Base-by-base conservation (phyloP, 192 early-diverging fungal genomes). In the Mortierella alpina region DNA sequence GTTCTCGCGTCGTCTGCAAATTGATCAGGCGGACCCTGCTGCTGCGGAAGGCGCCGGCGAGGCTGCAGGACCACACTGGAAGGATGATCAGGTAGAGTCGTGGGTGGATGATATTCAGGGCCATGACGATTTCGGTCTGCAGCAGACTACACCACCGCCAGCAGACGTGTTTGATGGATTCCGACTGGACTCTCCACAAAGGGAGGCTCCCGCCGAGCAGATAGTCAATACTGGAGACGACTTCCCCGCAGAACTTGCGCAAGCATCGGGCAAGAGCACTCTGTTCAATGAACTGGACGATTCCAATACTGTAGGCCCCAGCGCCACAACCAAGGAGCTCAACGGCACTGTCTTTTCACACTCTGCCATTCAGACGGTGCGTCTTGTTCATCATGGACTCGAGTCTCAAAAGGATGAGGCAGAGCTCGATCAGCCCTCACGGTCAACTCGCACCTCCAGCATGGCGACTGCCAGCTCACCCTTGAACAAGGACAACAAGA, bases 321-420 rank as follows among this genome's bases (percentile, higher is more conserved):
- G 44, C 22, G 15, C 62, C 1, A 61, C 57, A 12, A 76, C 70
- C 15, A 68, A 79, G 57, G 58, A 73, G 67, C 59, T 82, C 41
- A 64, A 70, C 20, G 78, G 66, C 46, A 76, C 84, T 22, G 76
- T 84, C 18, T 88, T 88, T 73, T 91, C 90, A 69, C 87, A 85
- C 40, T 88, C 78, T 68, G 90, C 92, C 10, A 84, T 86, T 41
- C 84, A 90, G n/a, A 88, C 92, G 13, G 91, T 92, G 76, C 81
- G 83, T 42, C 82, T 91, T 44, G 82, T 91, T 50, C 85, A 80
- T 46, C 42, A 86, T 22, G 72, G 71, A 10, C 85, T 89, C 9
- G 84, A 83, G 51, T 72, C 75, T 31, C 59, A 81, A 10, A 81
- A 85, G 58, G 72, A 63, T n/a, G 31, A 53, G 2, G 58, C 67